These are phyloP conservation scores for Gossypium anomalum DNA, from an alignment of 345 rosid genomes.

Conservation along the genomic window DNA sequence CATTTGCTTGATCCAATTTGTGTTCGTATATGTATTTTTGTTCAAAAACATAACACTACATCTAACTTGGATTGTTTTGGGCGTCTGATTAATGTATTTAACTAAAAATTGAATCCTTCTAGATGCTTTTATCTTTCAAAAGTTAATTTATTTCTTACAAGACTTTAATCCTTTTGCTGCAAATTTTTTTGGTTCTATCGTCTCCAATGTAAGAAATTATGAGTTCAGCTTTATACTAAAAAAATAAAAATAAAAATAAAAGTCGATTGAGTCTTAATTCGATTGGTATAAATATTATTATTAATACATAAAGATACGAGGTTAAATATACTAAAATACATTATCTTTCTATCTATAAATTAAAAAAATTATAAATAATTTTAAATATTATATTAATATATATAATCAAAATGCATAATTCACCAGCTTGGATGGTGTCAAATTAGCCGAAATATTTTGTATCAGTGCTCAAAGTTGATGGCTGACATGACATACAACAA, in stretches of 20 bases:
- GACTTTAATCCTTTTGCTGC: neutral
- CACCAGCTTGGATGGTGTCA: neutral
- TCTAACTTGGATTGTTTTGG: slow-evolving; percentile 10
- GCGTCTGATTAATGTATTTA: neutral
- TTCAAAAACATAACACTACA: slow-evolving; percentile 1
- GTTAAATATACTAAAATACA: too few species aligned
- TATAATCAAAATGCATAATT: too few species aligned
- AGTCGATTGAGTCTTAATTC: too few species aligned
- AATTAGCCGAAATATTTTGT: neutral
- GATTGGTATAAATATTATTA: too few species aligned
- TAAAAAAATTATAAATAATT: too few species aligned
- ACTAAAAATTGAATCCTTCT: slow-evolving; percentile 6
- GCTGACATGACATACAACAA: neutral
- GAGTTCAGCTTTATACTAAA: neutral
- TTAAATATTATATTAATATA: too few species aligned
- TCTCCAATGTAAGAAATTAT: neutral
- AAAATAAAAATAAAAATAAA: too few species aligned
- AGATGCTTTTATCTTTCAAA: neutral
- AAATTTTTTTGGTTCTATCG: neutral
- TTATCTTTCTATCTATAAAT: too few species aligned
- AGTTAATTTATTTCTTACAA: neutral
- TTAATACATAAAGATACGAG: rapidly evolving
- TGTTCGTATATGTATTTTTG: neutral
- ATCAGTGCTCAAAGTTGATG: neutral
- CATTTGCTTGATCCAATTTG: too few species aligned